phyloP scores from a whole-genome alignment of 2,329 filamentous ascomycete species.

The Plectosphaerella plurivora region DNA sequence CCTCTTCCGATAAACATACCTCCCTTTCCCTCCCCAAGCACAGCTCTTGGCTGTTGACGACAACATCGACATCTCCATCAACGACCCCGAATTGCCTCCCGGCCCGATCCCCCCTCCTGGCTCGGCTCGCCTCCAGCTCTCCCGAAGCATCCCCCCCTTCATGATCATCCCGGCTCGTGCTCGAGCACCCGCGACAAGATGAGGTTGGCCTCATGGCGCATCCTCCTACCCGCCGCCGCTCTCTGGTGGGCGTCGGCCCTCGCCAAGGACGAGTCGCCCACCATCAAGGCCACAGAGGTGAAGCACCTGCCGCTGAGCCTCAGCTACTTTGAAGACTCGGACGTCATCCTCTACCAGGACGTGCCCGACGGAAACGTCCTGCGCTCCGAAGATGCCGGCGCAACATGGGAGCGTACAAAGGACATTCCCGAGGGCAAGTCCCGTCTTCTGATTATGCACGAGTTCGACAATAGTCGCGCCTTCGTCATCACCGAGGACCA shows the following conservation, averaged over 20 bases:
- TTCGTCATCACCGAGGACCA: conserved; percentile 69
- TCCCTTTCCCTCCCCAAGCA: too few species aligned
- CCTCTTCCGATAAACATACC: too few species aligned
- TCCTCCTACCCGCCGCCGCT: conserved; percentile 43
- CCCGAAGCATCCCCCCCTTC: conserved; percentile 23
- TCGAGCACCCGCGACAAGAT: conserved; percentile 39
- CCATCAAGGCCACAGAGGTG: conserved; percentile 62
- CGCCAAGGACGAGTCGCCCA: conserved; percentile 58
- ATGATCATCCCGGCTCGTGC: conserved; percentile 29
- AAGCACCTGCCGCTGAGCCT: conserved; percentile 62
- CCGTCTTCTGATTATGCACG: conserved; percentile 66
- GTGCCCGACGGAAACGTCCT: conserved; percentile 59
- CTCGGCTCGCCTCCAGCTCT: background rate
- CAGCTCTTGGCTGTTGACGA: too few species aligned
- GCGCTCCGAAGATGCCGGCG: conserved; percentile 77
- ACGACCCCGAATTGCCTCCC: too few species aligned
- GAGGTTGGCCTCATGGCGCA: conserved; percentile 47
- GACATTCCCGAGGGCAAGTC: conserved; percentile 61
- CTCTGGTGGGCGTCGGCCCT: conserved; percentile 30
- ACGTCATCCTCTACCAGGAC: conserved; percentile 75
- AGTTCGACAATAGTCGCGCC: conserved; percentile 72
- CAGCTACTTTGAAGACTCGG: conserved; percentile 88
- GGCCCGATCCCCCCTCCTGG: too few species aligned
- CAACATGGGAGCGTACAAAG: conserved; percentile 65
- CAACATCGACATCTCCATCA: too few species aligned